Evolutionary conservation across 2,329 filamentous ascomycete genomes (phyloP).

Genomic region (Penicillium occitanis): DNA sequence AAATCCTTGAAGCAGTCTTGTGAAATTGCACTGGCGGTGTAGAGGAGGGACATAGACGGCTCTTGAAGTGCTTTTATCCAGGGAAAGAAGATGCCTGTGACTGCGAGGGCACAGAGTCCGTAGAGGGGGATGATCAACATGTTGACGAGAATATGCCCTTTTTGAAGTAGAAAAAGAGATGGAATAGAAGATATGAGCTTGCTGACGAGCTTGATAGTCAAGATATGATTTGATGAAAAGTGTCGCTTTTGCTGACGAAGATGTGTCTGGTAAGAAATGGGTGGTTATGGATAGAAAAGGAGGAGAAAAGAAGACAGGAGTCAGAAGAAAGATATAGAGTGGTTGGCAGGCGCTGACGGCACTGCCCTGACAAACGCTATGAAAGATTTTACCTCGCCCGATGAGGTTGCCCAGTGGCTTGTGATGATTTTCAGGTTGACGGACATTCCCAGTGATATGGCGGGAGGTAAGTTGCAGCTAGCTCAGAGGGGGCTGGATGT

Average conservation of each 20-base stretch:
- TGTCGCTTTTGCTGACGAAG: neutral
- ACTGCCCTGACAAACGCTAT: neutral
- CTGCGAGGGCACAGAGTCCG: neutral
- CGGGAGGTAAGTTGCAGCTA: neutral
- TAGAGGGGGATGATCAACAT: constrained; percentile 6
- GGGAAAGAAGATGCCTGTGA: neutral
- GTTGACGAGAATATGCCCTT: neutral
- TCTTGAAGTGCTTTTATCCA: neutral
- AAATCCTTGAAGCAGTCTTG: neutral
- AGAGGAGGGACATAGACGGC: neutral
- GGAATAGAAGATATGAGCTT: neutral
- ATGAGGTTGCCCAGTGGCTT: neutral
- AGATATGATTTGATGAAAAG: neutral
- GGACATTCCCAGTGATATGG: neutral
- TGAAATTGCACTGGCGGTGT: neutral
- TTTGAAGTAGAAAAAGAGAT: neutral
- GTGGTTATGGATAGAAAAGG: neutral
- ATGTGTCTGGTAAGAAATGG: neutral
- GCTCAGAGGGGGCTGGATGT: neutral
- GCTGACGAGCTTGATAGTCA: neutral
- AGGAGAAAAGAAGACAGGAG: neutral
- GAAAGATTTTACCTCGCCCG: neutral
- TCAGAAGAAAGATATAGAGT: neutral
- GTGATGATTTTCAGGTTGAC: neutral
- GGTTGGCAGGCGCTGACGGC: neutral